phyloP scores from a whole-genome alignment of 306 rosid species.

The Betula pendula region DNA sequence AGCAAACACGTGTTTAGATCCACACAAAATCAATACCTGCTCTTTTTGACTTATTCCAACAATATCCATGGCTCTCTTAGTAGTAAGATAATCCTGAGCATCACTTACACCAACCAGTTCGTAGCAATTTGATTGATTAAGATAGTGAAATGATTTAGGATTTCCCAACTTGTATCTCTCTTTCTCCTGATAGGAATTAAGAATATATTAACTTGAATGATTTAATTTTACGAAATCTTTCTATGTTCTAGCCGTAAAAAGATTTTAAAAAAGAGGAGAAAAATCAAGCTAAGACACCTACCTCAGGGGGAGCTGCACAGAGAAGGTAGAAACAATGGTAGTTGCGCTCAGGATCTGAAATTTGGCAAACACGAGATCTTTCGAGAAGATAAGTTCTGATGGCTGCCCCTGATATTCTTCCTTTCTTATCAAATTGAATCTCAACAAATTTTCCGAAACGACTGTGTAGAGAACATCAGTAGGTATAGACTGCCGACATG shows the following conservation, averaged over 20 bases:
- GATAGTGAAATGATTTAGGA: conserved; percentile 66
- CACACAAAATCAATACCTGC: conserved; percentile 31
- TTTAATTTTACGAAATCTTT: neutral
- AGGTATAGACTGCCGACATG: conserved; percentile 22
- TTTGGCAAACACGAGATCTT: too few relatives aligned
- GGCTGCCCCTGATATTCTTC: too few relatives aligned
- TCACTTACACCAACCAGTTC: conserved; percentile 70
- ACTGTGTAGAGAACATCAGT: conserved; percentile 57
- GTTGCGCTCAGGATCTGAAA: too few relatives aligned
- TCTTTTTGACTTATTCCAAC: conserved; percentile 70
- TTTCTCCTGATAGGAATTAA: conserved; percentile 58
- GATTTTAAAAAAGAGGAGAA: neutral
- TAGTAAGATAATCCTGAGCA: conserved; percentile 74
- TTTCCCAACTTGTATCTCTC: conserved; percentile 79
- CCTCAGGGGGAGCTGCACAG: too few relatives aligned
- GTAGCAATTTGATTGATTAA: conserved; percentile 42
- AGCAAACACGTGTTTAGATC: conserved; percentile 24
- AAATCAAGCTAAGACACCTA: conserved; percentile 18
- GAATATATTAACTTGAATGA: conserved; percentile 25
- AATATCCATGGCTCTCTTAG: conserved; percentile 78
- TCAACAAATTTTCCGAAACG: conserved; percentile 34
- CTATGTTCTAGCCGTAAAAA: neutral
- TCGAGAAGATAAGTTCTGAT: too few relatives aligned
- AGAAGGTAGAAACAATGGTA: too few relatives aligned
- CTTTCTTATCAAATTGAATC: too few relatives aligned